Conservation (phyloP, 805 yeast species). For the Maudiozyma pseudohumilis region DNA sequence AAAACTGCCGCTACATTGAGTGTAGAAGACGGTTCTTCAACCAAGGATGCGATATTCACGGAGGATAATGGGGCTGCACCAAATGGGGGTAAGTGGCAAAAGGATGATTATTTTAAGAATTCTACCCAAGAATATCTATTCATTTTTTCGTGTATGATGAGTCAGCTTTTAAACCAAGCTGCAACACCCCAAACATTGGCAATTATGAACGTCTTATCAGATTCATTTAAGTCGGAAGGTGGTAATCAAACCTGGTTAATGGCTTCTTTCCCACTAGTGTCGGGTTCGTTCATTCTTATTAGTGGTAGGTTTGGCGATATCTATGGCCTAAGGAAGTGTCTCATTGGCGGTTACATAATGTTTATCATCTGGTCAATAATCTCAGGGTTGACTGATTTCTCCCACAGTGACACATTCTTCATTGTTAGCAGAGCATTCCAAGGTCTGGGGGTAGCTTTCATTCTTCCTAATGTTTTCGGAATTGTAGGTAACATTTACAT, state of each 20-base stretch:
- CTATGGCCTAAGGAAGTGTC: conserved; percentile 49
- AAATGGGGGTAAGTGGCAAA: conserved; percentile 10
- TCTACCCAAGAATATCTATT: conserved; percentile 21
- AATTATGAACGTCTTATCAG: conserved; percentile 28
- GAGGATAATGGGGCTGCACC: no score
- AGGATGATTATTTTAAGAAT: conserved; percentile 14
- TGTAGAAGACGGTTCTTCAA: not conserved
- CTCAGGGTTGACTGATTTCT: conserved; percentile 47
- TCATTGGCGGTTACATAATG: conserved; percentile 48
- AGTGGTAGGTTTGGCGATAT: conserved; percentile 68
- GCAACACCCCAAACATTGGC: conserved; percentile 33
- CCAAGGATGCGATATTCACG: not conserved
- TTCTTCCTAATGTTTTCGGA: conserved; percentile 52
- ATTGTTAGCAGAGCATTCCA: conserved; percentile 47
- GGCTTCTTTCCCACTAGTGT: conserved; percentile 61
- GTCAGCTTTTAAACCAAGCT: conserved; percentile 35
- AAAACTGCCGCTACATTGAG: not conserved
- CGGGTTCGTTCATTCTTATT: conserved; percentile 61
- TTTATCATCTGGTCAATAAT: conserved; percentile 47
- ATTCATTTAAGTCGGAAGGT: conserved; percentile 25
- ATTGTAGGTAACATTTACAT: conserved; percentile 39
- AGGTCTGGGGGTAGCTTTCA: conserved; percentile 52
- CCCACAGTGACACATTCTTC: conserved; percentile 41
- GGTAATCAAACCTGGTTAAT: conserved; percentile 49
- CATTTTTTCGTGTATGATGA: conserved; percentile 24